Conservation (phyloP, 2,329 filamentous ascomycete species). For the Microsporum audouinii region DNA sequence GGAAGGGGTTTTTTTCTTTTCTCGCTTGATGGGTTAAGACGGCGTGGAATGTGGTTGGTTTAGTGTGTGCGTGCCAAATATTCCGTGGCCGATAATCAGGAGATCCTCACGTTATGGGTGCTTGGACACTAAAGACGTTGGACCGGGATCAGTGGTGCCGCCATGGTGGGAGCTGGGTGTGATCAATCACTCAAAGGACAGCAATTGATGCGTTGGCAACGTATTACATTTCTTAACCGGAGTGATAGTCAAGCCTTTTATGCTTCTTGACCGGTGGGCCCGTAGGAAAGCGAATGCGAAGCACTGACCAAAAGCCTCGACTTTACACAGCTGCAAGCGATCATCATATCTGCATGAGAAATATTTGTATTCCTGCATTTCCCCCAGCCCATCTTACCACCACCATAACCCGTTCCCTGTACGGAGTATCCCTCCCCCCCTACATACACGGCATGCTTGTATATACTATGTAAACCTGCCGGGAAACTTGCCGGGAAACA, state of each 20-base stretch:
- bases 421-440: neutral
- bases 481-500: too few species aligned
- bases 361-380: neutral
- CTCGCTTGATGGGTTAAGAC: neutral
- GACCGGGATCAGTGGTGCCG: neutral
- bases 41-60: neutral
- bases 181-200: neutral
- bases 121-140: neutral
- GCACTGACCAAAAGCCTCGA: neutral
- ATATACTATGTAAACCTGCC: too few species aligned
- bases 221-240: neutral
- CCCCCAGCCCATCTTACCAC: neutral
- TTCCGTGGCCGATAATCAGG: neutral
- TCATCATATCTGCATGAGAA: neutral
- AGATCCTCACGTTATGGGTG: neutral
- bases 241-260: neutral
- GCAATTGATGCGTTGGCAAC: neutral
- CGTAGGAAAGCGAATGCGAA: neutral
- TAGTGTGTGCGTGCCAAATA: neutral
- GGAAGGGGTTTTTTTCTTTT: slow-evolving; percentile 33
- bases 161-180: neutral
- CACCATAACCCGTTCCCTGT: neutral
- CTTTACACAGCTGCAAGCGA: neutral
- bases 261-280: neutral
- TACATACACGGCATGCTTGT: neutral